Conservation (phyloP, 2,329 filamentous ascomycete genomes). For the Diplodia corticola region DNA sequence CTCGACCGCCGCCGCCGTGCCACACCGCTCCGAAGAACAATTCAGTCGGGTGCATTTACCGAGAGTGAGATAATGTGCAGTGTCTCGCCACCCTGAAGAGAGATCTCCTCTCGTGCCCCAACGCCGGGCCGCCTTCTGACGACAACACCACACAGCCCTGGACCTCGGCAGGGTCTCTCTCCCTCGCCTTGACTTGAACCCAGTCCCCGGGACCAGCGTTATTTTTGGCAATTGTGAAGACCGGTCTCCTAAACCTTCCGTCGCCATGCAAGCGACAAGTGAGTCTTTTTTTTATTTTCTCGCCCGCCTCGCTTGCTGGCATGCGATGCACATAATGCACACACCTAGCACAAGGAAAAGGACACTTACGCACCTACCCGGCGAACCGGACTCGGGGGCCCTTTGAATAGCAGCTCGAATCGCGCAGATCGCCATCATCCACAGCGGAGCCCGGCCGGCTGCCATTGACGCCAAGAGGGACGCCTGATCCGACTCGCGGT, state of each 20-base stretch:
- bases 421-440: background rate
- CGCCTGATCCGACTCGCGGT: background rate
- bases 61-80: slow-evolving; percentile 1
- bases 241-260: background rate
- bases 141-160: background rate
- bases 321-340: background rate
- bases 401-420: background rate
- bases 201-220: background rate
- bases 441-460: background rate
- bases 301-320: background rate
- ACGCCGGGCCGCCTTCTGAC: background rate
- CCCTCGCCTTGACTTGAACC: background rate
- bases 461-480: background rate
- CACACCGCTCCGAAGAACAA: slow-evolving; percentile 3
- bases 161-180: background rate
- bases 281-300: background rate
- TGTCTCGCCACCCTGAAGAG: slow-evolving; percentile 12
- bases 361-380: slow-evolving; percentile 1
- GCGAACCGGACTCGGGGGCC: background rate
- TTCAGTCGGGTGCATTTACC: background rate
- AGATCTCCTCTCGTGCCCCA: background rate
- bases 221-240: background rate
- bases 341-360: background rate
- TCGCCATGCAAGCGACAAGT: background rate
- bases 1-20: background rate